These are phyloP conservation scores for rapeseed (Brassica napus) DNA, from an alignment of 345 rosid genomes.

Conservation along the genomic window Da-Ae NC_063442.1:42846001-42846500, in stretches of 20 bases:
- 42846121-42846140: neutral
- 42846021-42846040: neutral
- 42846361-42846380: conserved; percentile 27
- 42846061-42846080: neutral
- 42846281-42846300: conserved; percentile 33
- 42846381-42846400: neutral
- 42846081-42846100: neutral
- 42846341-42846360: conserved; percentile 18
- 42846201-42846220: neutral
- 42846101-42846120: neutral
- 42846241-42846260: neutral
- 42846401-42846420: conserved; percentile 8
- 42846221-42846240: neutral
- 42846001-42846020: conserved; percentile 20
- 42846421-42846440: conserved; percentile 22
- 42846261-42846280: neutral
- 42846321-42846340: conserved; percentile 21
- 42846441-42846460: conserved; percentile 26
- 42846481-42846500: conserved; percentile 14
- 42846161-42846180: neutral
- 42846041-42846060: neutral
- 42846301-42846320: conserved; percentile 24
- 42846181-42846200: neutral
- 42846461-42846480: conserved; percentile 28
- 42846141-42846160: neutral